These are phyloP conservation scores for Pseudomassariella vexata DNA, from an alignment of 2,329 filamentous ascomycete species.

Conservation along the genomic window DNA sequence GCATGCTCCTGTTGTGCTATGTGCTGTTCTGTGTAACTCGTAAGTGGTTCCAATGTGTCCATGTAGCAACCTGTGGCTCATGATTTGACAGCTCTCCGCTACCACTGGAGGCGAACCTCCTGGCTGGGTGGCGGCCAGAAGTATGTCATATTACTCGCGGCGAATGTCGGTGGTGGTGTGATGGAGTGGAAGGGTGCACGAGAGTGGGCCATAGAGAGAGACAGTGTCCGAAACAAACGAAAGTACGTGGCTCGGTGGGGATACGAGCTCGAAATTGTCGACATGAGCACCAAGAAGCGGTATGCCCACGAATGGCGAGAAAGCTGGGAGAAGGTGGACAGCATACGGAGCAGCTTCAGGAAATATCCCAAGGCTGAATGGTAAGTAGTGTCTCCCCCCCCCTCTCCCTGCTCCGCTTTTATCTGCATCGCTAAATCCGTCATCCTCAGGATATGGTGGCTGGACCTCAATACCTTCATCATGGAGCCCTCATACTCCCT, in stretches of 20 bases:
- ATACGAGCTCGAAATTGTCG: conserved; percentile 91
- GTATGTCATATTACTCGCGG: conserved; percentile 86
- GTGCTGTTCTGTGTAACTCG: conserved; percentile 67
- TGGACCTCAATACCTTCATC: conserved; percentile 94
- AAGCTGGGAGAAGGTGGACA: conserved; percentile 98
- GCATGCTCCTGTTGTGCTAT: conserved; percentile 55
- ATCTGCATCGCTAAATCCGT: not conserved
- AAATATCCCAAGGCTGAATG: conserved; percentile 97
- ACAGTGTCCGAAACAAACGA: conserved; percentile 92
- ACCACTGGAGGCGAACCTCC: conserved; percentile 65
- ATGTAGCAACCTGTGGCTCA: conserved; percentile 13
- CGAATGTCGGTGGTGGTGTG: conserved; percentile 91
- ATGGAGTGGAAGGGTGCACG: conserved; percentile 98
- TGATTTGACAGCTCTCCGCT: conserved; percentile 38
- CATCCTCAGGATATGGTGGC: conserved; percentile 89
- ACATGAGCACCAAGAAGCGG: conserved; percentile 98
- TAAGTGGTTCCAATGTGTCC: conserved; percentile 42
- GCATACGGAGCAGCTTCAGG: conserved; percentile 77
- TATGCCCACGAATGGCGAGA: conserved; percentile 99
- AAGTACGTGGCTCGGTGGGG: conserved; percentile 85
- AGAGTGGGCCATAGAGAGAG: conserved; percentile 96
- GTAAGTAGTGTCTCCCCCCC: conserved; percentile 46
- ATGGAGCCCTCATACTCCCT: conserved; percentile 94
- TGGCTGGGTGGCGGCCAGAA: conserved; percentile 81
- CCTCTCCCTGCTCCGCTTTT: not conserved